A percentile compares a stretch with the other conserved stretches of the same genome.
Conservation (phyloP, 202 grass and related monocot species). For the Schoenoplectus tabernaemontani region DNA sequence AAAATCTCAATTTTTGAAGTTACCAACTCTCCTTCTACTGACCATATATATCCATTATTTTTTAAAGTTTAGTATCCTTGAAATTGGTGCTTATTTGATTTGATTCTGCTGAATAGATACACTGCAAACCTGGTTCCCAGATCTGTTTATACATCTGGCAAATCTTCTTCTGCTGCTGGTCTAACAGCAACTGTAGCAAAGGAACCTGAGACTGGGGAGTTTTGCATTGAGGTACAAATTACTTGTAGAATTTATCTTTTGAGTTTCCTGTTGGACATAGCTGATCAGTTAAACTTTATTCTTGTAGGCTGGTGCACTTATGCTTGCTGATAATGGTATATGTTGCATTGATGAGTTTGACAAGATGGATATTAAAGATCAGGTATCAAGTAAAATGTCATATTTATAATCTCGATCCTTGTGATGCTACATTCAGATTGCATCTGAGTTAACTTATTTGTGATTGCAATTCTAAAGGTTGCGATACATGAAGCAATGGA, state of each 20-base stretch:
- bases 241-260: conserved; percentile 5
- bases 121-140: conserved; percentile 65
- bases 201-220: conserved; percentile 95
- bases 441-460: not conserved
- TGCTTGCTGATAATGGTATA: conserved; percentile 98
- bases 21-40: conserved; percentile 40
- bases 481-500: conserved; percentile 99
- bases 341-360: conserved; percentile 99
- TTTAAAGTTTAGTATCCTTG: not conserved
- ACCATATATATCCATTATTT: not conserved
- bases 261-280: not conserved
- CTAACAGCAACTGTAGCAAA: conserved; percentile 93
- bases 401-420: not conserved
- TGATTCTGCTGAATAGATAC: conserved; percentile 43
- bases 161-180: conserved; percentile 97
- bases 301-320: conserved; percentile 85
- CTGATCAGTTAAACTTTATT: conserved; percentile 8
- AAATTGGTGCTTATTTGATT: conserved; percentile 1
- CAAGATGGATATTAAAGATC: conserved; percentile 98
- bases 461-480: conserved; percentile 44
- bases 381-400: conserved; percentile 34
- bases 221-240: conserved; percentile 81
- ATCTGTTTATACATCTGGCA: conserved; percentile 97
- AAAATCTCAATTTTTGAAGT: conserved; percentile 99
- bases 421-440: not conserved